phyloP scores from a whole-genome alignment of 306 rosid species.

The Clitoria ternatea region DNA sequence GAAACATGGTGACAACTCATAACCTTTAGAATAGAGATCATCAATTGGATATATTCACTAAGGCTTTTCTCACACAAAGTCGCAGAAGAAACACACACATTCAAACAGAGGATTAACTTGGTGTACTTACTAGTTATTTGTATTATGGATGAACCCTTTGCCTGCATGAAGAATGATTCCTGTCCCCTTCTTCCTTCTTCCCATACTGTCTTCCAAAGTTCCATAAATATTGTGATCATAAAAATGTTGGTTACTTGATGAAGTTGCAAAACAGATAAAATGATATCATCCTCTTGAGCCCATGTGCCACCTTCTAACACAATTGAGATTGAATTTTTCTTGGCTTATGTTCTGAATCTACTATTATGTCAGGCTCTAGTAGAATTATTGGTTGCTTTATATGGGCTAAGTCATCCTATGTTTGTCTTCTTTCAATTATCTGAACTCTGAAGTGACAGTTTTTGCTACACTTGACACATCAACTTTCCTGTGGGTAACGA shows the following conservation, averaged over 20 bases:
- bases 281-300: constrained; percentile 6
- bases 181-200: neutral
- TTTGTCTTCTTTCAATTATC: neutral
- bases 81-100: neutral
- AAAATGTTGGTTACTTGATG: neutral
- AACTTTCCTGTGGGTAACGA: constrained; percentile 23
- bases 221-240: neutral
- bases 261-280: neutral
- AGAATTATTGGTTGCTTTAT: constrained; percentile 6
- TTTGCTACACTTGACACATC: neutral
- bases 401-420: neutral
- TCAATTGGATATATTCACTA: neutral
- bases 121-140: neutral
- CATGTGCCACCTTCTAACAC: neutral
- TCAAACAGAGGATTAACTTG: neutral
- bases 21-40: neutral
- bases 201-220: neutral
- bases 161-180: neutral
- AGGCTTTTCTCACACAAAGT: neutral
- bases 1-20: neutral
- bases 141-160: neutral
- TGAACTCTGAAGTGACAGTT: neutral
- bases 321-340: neutral
- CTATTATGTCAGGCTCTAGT: neutral
- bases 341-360: neutral